phyloP scores from a whole-genome alignment of 148 eudicot genomes.

The Nepenthes mirabilis region DNA sequence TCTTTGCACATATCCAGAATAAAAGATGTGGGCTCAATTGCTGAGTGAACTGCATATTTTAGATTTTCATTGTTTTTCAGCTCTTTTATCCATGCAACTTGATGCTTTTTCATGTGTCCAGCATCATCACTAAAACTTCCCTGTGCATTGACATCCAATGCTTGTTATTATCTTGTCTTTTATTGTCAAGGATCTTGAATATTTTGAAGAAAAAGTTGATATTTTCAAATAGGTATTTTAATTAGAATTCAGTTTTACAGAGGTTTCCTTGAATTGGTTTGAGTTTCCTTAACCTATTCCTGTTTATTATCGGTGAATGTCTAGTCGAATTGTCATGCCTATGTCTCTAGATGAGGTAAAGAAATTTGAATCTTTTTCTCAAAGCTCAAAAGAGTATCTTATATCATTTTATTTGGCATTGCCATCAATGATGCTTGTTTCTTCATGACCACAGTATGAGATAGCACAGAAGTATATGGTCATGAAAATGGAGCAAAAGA shows the following conservation, averaged over 20 bases:
- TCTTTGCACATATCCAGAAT: too few relatives aligned
- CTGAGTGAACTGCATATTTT: too few relatives aligned
- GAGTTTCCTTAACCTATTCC: neutral
- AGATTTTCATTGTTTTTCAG: too few relatives aligned
- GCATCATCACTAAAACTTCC: too few relatives aligned
- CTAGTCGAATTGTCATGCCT: slow-evolving; percentile 3
- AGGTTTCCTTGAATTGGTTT: neutral
- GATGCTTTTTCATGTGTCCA: too few relatives aligned
- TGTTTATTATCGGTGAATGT: neutral
- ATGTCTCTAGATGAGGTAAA: neutral
- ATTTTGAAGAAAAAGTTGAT: too few relatives aligned
- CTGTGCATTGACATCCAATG: too few relatives aligned
- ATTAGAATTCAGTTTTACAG: neutral
- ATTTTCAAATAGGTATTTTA: neutral
- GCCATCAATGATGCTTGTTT: neutral
- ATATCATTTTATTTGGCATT: neutral
- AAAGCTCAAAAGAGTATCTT: neutral
- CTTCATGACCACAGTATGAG: slow-evolving; percentile 29
- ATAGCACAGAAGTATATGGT: slow-evolving; percentile 58
- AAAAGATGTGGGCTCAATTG: too few relatives aligned
- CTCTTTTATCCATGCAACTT: too few relatives aligned
- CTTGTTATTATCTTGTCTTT: too few relatives aligned
- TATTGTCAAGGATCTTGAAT: too few relatives aligned
- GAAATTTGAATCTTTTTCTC: neutral
- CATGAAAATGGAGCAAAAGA: slow-evolving; percentile 54